These are phyloP conservation scores for Blechomonas ayalai DNA, from an alignment of 208 protist genomes.

Conservation along the genomic window DNA sequence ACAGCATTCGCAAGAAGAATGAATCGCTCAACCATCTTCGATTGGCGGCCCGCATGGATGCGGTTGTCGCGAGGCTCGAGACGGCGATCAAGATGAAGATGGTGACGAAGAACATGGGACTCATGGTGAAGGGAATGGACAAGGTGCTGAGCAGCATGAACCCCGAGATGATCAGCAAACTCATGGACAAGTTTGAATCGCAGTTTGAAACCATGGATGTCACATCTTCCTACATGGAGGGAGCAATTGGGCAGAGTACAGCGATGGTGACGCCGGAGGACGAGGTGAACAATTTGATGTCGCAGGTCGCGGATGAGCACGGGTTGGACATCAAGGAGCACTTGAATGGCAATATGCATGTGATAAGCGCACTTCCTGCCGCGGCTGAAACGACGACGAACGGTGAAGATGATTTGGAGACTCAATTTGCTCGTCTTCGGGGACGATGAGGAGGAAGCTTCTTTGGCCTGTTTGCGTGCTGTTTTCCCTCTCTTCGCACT, in stretches of 20 bases:
- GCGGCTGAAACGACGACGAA: slow-evolving; percentile 2
- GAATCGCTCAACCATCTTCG: slow-evolving; percentile 95
- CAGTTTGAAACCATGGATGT: slow-evolving; percentile 98
- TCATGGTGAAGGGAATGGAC: slow-evolving; percentile 94
- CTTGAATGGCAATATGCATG: slow-evolving; percentile 44
- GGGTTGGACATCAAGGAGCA: slow-evolving; percentile 84
- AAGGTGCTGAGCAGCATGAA: slow-evolving; percentile 93
- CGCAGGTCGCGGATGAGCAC: slow-evolving; percentile 93
- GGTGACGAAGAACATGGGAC: slow-evolving; percentile 93
- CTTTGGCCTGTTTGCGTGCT: too few relatives aligned
- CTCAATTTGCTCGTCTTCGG: slow-evolving; percentile 59
- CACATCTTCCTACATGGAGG: slow-evolving; percentile 89
- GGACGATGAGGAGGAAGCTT: slow-evolving; percentile 21
- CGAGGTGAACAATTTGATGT: slow-evolving; percentile 89
- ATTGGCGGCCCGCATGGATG: slow-evolving; percentile 94
- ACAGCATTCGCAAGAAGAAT: slow-evolving; percentile 97
- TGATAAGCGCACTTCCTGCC: slow-evolving; percentile 24
- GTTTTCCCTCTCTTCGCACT: too few relatives aligned
- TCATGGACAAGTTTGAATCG: slow-evolving; percentile 98
- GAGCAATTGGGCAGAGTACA: slow-evolving; percentile 88
- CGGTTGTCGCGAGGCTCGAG: slow-evolving; percentile 93
- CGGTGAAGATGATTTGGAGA: slow-evolving; percentile 52
- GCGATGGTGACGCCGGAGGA: slow-evolving; percentile 88
- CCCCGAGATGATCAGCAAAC: slow-evolving; percentile 70
- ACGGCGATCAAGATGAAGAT: slow-evolving; percentile 92